Conservation (phyloP, 202 grass and related monocot species). For the Brachypodium distachyon region DNA sequence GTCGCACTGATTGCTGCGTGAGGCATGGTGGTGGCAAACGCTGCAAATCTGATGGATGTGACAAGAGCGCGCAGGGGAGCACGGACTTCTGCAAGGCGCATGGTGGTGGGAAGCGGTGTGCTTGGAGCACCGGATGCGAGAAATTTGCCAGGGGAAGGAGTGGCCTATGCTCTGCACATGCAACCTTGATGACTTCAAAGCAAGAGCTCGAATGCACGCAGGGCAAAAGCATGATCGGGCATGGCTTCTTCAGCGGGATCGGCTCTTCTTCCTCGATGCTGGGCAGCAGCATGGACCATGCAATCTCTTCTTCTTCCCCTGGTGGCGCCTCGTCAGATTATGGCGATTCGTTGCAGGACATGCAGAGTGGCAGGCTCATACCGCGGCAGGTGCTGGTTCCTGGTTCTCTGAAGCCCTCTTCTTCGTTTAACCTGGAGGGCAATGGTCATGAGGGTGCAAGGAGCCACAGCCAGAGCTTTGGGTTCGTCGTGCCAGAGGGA, state of each 20-base stretch:
- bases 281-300: conserved; percentile 45
- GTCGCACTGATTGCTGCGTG: conserved; percentile 74
- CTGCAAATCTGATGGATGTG: conserved; percentile 57
- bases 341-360: conserved; percentile 33
- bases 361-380: conserved; percentile 41
- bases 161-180: conserved; percentile 68
- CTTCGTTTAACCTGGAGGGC: conserved; percentile 17
- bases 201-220: conserved; percentile 21
- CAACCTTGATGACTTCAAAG: conserved; percentile 38
- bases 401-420: conserved; percentile 56
- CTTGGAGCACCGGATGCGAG: conserved; percentile 67
- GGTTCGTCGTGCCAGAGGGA: conserved; percentile 63
- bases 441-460: conserved; percentile 9
- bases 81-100: conserved; percentile 94
- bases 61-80: conserved; percentile 91
- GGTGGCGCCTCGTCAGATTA: conserved; percentile 38
- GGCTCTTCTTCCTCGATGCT: background rate
- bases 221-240: conserved; percentile 22
- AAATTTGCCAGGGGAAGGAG: conserved; percentile 87
- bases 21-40: conserved; percentile 88
- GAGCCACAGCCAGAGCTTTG: conserved; percentile 27
- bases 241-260: conserved; percentile 40
- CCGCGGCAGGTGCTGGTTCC: conserved; percentile 69
- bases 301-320: conserved; percentile 46
- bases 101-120: conserved; percentile 74